Evolutionary conservation across 306 rosid genomes (phyloP).

Genomic region (Argentina anserina): DNA sequence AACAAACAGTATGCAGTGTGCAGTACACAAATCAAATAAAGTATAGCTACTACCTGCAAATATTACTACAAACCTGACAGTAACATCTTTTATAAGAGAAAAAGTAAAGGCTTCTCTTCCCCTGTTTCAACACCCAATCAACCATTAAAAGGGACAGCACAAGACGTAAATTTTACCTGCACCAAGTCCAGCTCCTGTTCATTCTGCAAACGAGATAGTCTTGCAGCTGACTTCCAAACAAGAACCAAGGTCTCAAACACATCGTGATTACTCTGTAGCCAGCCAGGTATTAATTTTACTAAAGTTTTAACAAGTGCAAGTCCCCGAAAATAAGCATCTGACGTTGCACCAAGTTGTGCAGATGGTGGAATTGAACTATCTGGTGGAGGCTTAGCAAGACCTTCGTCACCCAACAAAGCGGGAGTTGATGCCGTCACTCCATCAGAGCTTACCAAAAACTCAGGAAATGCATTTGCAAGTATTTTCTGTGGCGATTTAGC

Average conservation of each 20-base stretch:
- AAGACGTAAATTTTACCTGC: slow-evolving; percentile 57
- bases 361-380: slow-evolving; percentile 53
- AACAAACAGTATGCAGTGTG: not conserved
- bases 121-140: not conserved
- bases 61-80: not conserved
- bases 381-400: slow-evolving; percentile 50
- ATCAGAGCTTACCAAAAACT: slow-evolving; percentile 66
- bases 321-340: slow-evolving; percentile 93
- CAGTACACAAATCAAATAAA: not conserved
- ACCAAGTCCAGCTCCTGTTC: slow-evolving; percentile 91
- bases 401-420: slow-evolving; percentile 58
- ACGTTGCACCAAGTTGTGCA: slow-evolving; percentile 42
- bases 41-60: not conserved
- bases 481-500: slow-evolving; percentile 94
- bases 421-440: slow-evolving; percentile 51
- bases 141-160: slow-evolving; percentile 1
- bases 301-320: slow-evolving; percentile 81
- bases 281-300: slow-evolving; percentile 86
- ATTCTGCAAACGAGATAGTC: slow-evolving; percentile 79
- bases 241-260: slow-evolving; percentile 86
- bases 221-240: slow-evolving; percentile 93
- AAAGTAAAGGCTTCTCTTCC: not conserved
- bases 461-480: slow-evolving; percentile 82
- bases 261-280: slow-evolving; percentile 81
- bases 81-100: not conserved